These are phyloP conservation scores for Amylocarpus encephaloides DNA, from an alignment of 2,329 filamentous ascomycete genomes.

Conservation along the genomic window DNA sequence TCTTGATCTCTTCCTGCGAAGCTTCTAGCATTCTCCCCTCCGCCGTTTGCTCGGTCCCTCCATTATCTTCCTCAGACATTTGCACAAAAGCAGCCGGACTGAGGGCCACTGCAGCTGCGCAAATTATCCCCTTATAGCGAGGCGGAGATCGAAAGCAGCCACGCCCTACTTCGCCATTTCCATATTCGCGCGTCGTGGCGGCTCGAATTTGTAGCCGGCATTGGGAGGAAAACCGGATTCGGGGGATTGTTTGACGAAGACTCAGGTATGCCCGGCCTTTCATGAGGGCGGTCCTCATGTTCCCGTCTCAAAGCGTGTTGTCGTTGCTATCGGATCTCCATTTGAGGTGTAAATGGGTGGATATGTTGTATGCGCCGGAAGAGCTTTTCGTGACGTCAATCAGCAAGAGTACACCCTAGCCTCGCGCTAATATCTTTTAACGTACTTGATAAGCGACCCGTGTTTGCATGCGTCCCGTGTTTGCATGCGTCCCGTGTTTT, in stretches of 20 bases:
- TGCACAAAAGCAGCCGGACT: constrained; percentile 53
- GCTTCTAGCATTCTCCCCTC: constrained; percentile 83
- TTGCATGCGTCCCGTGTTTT: no score
- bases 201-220: constrained; percentile 12
- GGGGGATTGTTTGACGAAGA: constrained; percentile 32
- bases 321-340: constrained; percentile 24
- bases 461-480: no score
- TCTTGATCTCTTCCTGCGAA: constrained; percentile 71
- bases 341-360: constrained; percentile 12
- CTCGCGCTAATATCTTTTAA: no score
- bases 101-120: constrained; percentile 31
- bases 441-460: no score
- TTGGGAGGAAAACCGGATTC: constrained; percentile 28
- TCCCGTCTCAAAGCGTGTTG: constrained; percentile 4
- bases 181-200: constrained; percentile 13
- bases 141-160: constrained; percentile 16
- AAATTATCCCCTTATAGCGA: constrained; percentile 15
- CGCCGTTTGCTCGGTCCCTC: constrained; percentile 56
- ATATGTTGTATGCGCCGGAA: neutral
- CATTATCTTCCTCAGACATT: constrained; percentile 50
- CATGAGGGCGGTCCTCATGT: constrained; percentile 41
- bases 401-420: neutral
- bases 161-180: constrained; percentile 3
- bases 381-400: constrained; percentile 6
- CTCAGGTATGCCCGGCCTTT: constrained; percentile 41